A percentile compares a stretch with the other conserved stretches of the same genome.
Evolutionary conservation across 2,329 filamentous ascomycete genomes (phyloP).

Genomic region (Diatrype stigma): DNA sequence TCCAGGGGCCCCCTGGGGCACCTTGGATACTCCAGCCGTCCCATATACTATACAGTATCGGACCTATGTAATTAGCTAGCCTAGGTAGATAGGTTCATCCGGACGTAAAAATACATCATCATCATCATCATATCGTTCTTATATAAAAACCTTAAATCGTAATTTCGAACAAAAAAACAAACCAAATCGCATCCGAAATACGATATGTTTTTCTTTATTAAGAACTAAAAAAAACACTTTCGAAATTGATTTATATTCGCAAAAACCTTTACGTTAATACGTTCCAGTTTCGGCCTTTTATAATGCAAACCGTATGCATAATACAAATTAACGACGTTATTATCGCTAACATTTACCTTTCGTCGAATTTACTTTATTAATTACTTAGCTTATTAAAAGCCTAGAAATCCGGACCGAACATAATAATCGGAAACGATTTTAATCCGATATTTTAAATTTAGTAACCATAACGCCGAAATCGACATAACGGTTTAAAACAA

Average conservation of each 20-base stretch:
- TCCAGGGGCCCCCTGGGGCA: no score
- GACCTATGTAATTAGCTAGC: no score
- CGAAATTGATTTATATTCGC: not conserved
- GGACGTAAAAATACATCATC: no score
- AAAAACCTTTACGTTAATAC: not conserved
- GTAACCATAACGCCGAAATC: not conserved
- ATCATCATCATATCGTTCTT: no score
- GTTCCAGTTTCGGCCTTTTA: not conserved
- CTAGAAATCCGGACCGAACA: not conserved
- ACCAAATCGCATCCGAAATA: not conserved
- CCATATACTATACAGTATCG: no score
- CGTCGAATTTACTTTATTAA: not conserved
- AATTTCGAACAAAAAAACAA: not conserved
- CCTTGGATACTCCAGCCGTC: no score
- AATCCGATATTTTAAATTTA: not conserved
- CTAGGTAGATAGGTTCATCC: no score
- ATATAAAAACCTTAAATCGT: not conserved
- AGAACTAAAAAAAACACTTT: not conserved
- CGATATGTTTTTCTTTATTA: not conserved
- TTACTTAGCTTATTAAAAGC: no score
- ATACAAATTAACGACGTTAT: not conserved
- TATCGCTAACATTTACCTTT: not conserved
- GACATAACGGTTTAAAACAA: not conserved
- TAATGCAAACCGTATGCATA: not conserved
- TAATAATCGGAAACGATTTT: not conserved